Conservation (phyloP, 371 early-diverging fungal species). For the Mortierella sp. region DNA sequence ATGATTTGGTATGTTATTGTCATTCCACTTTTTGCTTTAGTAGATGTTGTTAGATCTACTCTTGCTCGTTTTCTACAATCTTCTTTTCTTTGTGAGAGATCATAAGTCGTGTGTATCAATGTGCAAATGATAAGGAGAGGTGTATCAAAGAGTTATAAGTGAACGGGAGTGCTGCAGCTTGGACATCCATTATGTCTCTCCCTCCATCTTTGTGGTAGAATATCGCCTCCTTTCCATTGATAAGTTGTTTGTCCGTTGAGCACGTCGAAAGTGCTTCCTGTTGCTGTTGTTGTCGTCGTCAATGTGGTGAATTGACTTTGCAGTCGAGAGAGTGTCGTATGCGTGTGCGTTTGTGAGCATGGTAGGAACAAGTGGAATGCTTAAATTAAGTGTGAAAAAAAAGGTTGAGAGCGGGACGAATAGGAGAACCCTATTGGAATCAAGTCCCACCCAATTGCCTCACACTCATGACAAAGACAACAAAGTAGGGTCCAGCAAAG, state of each 20-base stretch:
- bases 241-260: neutral
- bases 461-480: neutral
- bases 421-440: neutral
- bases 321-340: neutral
- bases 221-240: neutral
- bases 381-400: constrained; percentile 15
- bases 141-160: neutral
- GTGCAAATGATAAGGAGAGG: neutral
- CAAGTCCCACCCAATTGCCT: neutral
- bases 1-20: neutral
- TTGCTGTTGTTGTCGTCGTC: neutral
- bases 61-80: neutral
- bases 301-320: neutral
- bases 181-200: neutral
- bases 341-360: neutral
- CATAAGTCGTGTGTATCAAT: neutral
- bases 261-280: neutral
- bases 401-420: neutral
- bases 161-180: neutral
- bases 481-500: neutral
- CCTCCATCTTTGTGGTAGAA: neutral
- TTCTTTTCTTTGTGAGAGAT: neutral
- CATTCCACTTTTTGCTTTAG: neutral
- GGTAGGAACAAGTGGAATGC: constrained; percentile 1
- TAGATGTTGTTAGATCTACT: neutral